Evolutionary conservation across 805 yeast species (phyloP), one percentile per base, ranked within the genome.

Genomic region (Yamadazyma sp.): DNA sequence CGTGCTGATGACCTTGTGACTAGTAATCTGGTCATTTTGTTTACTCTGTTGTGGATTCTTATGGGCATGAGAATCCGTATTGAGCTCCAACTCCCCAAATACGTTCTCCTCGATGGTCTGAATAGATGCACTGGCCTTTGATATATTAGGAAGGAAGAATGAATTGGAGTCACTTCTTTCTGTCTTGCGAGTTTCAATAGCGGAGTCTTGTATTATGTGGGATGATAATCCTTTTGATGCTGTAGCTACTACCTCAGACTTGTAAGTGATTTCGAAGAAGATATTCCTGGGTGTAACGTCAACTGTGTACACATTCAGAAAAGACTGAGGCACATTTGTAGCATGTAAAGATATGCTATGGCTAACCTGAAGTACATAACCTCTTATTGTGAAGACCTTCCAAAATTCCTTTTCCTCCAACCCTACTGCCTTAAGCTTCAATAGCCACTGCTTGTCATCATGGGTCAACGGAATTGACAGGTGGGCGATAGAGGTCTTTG

Each of bases 301-400:
- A 12, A 33, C 30, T 6, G 12, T 12, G 4, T 17, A 17, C 13
- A 22, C 18, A 4, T 37, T 28, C 21, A 33, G 28, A 12, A 35
- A 28, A 7, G 28, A 12, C 8, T 23, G 13, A 8, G 10, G 10
- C 4, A 14, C 3, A 16, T 25, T 13, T 3, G 16, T 14, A 8
- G 8, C 12, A 15, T 24, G 35, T 4, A 20, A 13, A 18, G 30
- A 11, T 11, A 44, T 18, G n/a, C 45, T 43, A 33, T 72, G 65
- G 1, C 84, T 75, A 3, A 79, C 77, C 33, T 80, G 76, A 42
- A 62, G 70, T 6, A 90, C 73, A 48, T 87, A 84, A 19, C 81
- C 81, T 39, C 90, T 70, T 39, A 88, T 58, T 3, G 77, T 77
- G 11, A 81, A 80, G 9, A 91, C 61, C 56, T 90, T 91, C 97